These are phyloP conservation scores for Neophaeococcomyces aloes DNA, from an alignment of 2,329 filamentous ascomycete genomes.

Conservation along the genomic window DNA sequence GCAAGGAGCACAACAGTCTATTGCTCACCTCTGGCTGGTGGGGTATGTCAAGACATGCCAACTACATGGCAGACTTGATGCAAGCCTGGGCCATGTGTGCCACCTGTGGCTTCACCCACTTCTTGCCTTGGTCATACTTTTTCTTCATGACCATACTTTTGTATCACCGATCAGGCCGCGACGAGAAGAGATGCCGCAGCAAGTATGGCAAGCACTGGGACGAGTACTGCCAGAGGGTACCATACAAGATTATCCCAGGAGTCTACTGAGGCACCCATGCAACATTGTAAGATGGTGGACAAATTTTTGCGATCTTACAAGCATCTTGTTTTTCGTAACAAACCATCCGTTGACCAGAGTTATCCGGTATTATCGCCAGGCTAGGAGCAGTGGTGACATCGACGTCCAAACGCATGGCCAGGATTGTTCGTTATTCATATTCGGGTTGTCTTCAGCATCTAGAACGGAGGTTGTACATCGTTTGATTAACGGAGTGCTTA, in stretches of 20 bases:
- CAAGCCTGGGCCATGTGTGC: constrained; percentile 35
- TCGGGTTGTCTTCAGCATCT: too few species aligned
- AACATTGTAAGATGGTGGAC: neutral
- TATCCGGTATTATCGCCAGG: too few species aligned
- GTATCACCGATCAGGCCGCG: constrained; percentile 37
- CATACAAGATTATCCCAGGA: constrained; percentile 36
- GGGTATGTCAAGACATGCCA: constrained; percentile 33
- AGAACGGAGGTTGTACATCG: too few species aligned
- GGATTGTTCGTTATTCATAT: too few species aligned
- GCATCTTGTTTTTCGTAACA: too few species aligned
- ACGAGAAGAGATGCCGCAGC: constrained; percentile 35
- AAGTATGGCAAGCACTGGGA: constrained; percentile 40
- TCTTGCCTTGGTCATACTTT: constrained; percentile 38
- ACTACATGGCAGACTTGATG: constrained; percentile 34
- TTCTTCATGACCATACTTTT: constrained; percentile 37
- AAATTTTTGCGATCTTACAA: neutral
- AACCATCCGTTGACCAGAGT: too few species aligned
- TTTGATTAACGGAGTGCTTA: too few species aligned
- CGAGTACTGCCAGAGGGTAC: constrained; percentile 34
- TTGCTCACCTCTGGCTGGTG: constrained; percentile 34
- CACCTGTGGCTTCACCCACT: constrained; percentile 28
- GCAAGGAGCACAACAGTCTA: constrained; percentile 30
- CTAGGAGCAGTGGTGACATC: too few species aligned
- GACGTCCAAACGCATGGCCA: too few species aligned
- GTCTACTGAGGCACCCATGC: constrained; percentile 15